Percentiles rank a stretch among this genome's conserved stretches.
phyloP scores from a whole-genome alignment of 2,329 filamentous ascomycete species.

The Penicillium sp. region DNA sequence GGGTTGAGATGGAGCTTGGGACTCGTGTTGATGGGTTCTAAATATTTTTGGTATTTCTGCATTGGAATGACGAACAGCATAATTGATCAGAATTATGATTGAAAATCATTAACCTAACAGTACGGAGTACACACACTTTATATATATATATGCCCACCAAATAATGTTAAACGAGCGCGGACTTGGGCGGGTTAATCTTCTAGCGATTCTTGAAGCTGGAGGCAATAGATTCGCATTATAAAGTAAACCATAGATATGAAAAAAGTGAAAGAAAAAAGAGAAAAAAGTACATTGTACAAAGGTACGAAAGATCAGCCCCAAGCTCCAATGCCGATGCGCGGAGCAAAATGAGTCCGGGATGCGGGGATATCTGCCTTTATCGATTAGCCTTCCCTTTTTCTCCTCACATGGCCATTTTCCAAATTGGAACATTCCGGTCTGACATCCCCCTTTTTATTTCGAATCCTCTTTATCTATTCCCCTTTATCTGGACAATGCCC shows the following conservation, averaged over 20 bases:
- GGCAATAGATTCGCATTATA: not conserved
- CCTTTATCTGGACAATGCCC: constrained; percentile 23
- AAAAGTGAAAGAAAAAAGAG: too few relatives aligned
- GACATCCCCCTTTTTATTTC: not conserved
- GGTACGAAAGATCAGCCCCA: not conserved
- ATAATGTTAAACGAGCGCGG: not conserved
- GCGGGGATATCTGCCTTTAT: constrained; percentile 7
- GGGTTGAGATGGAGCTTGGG: constrained; percentile 32
- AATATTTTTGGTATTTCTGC: not conserved
- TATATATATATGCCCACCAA: too few relatives aligned
- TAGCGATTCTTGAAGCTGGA: not conserved
- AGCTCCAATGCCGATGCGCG: not conserved
- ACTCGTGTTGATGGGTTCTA: constrained; percentile 41
- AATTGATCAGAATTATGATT: not conserved
- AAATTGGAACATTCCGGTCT: not conserved
- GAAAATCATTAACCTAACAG: too few relatives aligned
- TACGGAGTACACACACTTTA: too few relatives aligned
- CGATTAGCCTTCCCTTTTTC: constrained; percentile 6
- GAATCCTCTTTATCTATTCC: not conserved
- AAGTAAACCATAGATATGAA: not conserved
- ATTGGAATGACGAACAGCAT: not conserved
- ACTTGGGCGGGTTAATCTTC: not conserved
- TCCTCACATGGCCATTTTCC: constrained; percentile 1
- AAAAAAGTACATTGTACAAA: not conserved
- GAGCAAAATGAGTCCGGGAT: not conserved